phyloP scores from a whole-genome alignment of 495 filamentous ascomycete species.

The Tuber magnatum region DNA sequence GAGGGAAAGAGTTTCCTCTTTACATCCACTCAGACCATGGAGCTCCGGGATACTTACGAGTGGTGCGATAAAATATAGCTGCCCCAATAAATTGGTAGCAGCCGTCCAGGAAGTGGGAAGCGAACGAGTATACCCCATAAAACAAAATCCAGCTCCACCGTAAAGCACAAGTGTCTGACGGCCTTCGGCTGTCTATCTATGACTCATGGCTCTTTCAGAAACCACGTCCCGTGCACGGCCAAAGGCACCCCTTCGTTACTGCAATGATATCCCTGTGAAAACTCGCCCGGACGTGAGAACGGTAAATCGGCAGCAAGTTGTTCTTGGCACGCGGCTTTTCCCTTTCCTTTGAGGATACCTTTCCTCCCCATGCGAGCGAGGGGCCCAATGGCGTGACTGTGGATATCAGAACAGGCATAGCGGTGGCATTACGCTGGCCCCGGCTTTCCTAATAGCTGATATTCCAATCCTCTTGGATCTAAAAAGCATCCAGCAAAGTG shows the following conservation, averaged over 20 bases:
- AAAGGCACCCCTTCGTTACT: neutral
- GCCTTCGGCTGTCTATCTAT: neutral
- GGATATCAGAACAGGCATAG: neutral
- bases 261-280: neutral
- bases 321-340: neutral
- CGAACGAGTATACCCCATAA: neutral
- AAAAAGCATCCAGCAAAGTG: neutral
- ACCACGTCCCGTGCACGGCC: neutral
- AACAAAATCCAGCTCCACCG: neutral
- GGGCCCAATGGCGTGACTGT: neutral
- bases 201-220: neutral
- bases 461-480: neutral
- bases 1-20: neutral
- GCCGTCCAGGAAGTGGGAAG: neutral
- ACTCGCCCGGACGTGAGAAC: neutral
- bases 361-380: neutral
- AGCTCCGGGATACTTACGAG: neutral
- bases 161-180: neutral
- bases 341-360: neutral
- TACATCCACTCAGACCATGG: neutral
- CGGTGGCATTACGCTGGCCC: neutral
- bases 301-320: neutral
- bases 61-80: neutral
- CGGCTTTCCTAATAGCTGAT: neutral
- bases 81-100: neutral